phyloP scores from a whole-genome alignment of 768 basidiomycete species.

The Hericium alpestre region DNA sequence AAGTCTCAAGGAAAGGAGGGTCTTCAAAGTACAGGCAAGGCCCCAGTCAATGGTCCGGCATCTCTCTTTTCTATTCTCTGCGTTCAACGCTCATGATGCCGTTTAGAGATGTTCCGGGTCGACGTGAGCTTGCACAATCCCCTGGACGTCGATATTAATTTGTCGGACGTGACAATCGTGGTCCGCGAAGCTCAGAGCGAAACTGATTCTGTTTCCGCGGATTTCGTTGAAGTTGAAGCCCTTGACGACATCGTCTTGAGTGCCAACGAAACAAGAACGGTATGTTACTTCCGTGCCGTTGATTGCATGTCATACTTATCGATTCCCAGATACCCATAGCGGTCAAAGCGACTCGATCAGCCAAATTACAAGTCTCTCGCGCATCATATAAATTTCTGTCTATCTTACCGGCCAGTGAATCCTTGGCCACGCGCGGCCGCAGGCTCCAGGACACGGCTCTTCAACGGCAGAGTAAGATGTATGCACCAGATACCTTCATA shows the following conservation, averaged over 20 bases:
- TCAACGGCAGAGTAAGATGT: slow-evolving; percentile 58
- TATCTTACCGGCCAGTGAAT: slow-evolving; percentile 57
- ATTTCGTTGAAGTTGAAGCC: slow-evolving; percentile 45
- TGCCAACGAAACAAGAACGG: slow-evolving; percentile 55
- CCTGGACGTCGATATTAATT: slow-evolving; percentile 58
- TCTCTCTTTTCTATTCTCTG: no score
- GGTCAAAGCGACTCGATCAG: slow-evolving; percentile 41
- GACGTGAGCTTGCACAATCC: slow-evolving; percentile 65
- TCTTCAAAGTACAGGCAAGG: slow-evolving; percentile 46
- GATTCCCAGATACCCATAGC: slow-evolving; percentile 47
- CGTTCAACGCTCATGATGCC: slow-evolving; percentile 4
- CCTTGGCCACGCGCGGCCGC: slow-evolving; percentile 59
- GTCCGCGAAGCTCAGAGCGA: slow-evolving; percentile 31
- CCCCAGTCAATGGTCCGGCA: slow-evolving; percentile 58
- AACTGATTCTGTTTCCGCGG: slow-evolving; percentile 22
- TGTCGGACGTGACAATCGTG: slow-evolving; percentile 49
- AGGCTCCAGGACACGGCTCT: slow-evolving; percentile 65
- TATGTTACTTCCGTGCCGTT: slow-evolving; percentile 23
- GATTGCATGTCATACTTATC: no score
- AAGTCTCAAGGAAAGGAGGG: slow-evolving; percentile 41
- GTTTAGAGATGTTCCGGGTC: slow-evolving; percentile 65
- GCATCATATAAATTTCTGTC: slow-evolving; percentile 63
- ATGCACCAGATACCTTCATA: slow-evolving; percentile 58
- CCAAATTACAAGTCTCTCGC: slow-evolving; percentile 45
- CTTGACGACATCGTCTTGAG: slow-evolving; percentile 52